Evolutionary conservation across 371 early-diverging fungal genomes (phyloP), one percentile per base, ranked within the genome.

Genomic region (Haplosporangium sp.): DNA sequence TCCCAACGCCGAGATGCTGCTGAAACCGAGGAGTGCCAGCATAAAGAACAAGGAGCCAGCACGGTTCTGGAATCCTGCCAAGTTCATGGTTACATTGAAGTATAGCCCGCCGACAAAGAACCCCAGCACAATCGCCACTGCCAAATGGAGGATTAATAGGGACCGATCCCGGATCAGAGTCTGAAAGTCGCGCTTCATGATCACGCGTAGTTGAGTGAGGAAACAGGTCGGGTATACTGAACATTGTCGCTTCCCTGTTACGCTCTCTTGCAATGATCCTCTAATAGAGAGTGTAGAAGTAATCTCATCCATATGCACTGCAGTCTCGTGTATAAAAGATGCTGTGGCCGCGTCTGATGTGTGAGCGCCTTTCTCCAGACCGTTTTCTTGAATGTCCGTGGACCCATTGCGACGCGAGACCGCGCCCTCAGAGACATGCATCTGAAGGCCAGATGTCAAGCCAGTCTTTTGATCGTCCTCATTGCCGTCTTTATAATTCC

Each of bases 31-130:
- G 18, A 94, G 71, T 0, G 94, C 91, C 60, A 91, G 92, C 62
- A 93, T 88, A 69, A 95, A 94, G 81, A 95, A 95, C 77, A 94
- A 89, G 29, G 91, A 76, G 12, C 96, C 96, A 88, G 94, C 89
- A 36, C 96, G 87, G 72, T 95, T 95, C 80, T 95, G 95, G 82
- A 94, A 93, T 14, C 96, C 95, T 1, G 92, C 88, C 54, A 97
- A 86, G 21, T 93, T 90, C 65, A 89, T 89, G 18, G 91, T 89
- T 7, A 95, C 90, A 48, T 92, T 88, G 79, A 91, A 96, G 61
- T 91, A 96, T 41, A 95, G 73, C 0, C 91, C 83, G n/a, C 97
- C 97, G 62, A 93, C 92, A 43, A 95, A 83, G 11, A 91, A 82
- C 82, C 90, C 94, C 64, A 95, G 81, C 9, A 91, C 74, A 21